Evolutionary conservation across 495 filamentous ascomycete species (phyloP).

Genomic region (Antarctomyces pellizariae): DNA sequence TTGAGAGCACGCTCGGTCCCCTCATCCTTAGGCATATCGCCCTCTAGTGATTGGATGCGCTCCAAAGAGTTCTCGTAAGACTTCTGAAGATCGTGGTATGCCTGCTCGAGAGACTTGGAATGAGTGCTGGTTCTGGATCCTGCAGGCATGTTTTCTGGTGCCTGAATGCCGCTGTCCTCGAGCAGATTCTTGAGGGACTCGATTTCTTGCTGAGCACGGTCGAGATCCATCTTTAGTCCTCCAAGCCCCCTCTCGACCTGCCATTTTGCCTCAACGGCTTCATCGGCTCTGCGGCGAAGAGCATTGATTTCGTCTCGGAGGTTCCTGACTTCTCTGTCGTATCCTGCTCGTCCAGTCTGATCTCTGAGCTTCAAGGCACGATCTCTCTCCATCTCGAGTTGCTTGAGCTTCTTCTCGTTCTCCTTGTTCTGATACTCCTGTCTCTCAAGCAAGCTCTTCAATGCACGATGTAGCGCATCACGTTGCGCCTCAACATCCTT

Average conservation of each 20-base stretch:
- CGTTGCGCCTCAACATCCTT: constrained; percentile 87
- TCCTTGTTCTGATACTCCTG: constrained; percentile 63
- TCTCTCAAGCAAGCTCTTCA: constrained; percentile 69
- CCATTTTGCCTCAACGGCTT: constrained; percentile 91
- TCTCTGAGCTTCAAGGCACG: constrained; percentile 44
- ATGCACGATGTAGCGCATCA: constrained; percentile 68
- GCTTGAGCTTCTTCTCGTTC: constrained; percentile 48
- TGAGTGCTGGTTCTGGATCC: constrained; percentile 22
- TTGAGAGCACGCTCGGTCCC: constrained; percentile 33
- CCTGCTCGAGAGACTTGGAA: constrained; percentile 38
- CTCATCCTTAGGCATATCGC: constrained; percentile 18
- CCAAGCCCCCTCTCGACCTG: constrained; percentile 83
- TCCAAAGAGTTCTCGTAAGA: constrained; percentile 27
- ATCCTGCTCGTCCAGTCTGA: constrained; percentile 55
- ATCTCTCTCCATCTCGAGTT: constrained; percentile 58
- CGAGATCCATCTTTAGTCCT: constrained; percentile 90
- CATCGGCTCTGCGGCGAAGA: constrained; percentile 72
- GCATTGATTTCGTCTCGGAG: constrained; percentile 67
- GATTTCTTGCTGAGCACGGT: constrained; percentile 86
- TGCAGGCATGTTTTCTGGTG: constrained; percentile 26
- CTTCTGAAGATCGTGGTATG: constrained; percentile 56
- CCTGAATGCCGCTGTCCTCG: constrained; percentile 65
- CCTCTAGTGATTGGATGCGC: constrained; percentile 31
- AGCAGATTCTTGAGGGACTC: constrained; percentile 53
- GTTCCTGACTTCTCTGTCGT: constrained; percentile 55